Conservation (phyloP, 2,329 filamentous ascomycete species). For the Fusarium sp. region DNA sequence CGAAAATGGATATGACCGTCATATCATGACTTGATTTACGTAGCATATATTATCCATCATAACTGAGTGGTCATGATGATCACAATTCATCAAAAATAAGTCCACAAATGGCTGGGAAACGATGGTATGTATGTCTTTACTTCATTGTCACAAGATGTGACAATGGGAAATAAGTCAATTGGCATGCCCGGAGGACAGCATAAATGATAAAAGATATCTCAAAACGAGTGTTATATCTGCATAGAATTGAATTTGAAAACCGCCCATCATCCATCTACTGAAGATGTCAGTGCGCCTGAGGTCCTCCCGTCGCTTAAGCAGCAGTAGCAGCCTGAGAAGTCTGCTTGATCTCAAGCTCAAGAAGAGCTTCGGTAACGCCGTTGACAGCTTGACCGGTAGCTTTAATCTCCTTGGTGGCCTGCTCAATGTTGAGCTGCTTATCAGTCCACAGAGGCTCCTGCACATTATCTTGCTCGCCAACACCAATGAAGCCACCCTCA, state of each 20-base stretch:
- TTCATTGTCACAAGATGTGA: slow-evolving; percentile 16
- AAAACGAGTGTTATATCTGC: slow-evolving; percentile 14
- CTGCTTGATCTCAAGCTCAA: slow-evolving; percentile 62
- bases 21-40: neutral
- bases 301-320: slow-evolving; percentile 27
- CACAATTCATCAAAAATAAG: neutral
- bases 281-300: neutral
- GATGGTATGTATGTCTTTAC: neutral
- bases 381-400: slow-evolving; percentile 51
- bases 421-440: slow-evolving; percentile 80
- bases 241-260: slow-evolving; percentile 36
- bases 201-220: slow-evolving; percentile 31
- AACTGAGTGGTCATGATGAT: neutral
- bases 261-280: slow-evolving; percentile 12
- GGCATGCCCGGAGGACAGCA: slow-evolving; percentile 17
- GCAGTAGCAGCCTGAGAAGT: slow-evolving; percentile 44
- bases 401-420: slow-evolving; percentile 70
- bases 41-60: neutral
- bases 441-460: slow-evolving; percentile 90
- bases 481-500: slow-evolving; percentile 92
- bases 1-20: neutral
- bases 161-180: slow-evolving; percentile 34
- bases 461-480: slow-evolving; percentile 75
- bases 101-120: neutral
- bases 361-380: slow-evolving; percentile 66